Conservation (phyloP, 345 rosid genomes). For the Arabidopsis arenosa region DNA sequence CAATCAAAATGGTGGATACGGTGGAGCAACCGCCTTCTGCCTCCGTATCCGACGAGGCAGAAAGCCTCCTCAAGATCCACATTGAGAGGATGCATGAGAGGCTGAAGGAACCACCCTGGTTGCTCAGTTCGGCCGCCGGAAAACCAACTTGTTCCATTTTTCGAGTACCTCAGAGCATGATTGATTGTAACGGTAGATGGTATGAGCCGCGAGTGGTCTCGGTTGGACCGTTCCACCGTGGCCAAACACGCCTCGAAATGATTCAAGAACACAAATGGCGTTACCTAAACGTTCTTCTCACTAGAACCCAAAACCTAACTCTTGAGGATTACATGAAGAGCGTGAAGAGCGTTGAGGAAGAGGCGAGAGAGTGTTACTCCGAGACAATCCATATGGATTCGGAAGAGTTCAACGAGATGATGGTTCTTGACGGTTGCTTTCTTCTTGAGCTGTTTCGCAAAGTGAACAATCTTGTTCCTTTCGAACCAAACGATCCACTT, state of each 20-base stretch:
- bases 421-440: slow-evolving; percentile 77
- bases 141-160: slow-evolving; percentile 47
- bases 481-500: slow-evolving; percentile 68
- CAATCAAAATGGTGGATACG: slow-evolving; percentile 22
- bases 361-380: slow-evolving; percentile 73
- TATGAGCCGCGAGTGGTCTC: slow-evolving; percentile 77
- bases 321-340: slow-evolving; percentile 57
- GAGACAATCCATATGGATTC: slow-evolving; percentile 52
- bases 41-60: slow-evolving; percentile 24
- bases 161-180: slow-evolving; percentile 52
- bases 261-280: slow-evolving; percentile 88
- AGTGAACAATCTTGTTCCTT: slow-evolving; percentile 48
- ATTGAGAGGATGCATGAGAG: slow-evolving; percentile 43
- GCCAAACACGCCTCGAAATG: slow-evolving; percentile 54
- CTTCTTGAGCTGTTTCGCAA: slow-evolving; percentile 67
- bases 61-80: slow-evolving; percentile 37
- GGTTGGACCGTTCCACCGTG: slow-evolving; percentile 74
- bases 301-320: slow-evolving; percentile 45
- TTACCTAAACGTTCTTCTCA: slow-evolving; percentile 56
- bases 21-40: slow-evolving; percentile 4
- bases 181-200: slow-evolving; percentile 58
- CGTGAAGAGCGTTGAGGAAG: slow-evolving; percentile 48
- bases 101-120: slow-evolving; percentile 38
- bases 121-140: slow-evolving; percentile 46
- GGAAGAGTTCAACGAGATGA: slow-evolving; percentile 63